Conservation (phyloP, 2,329 filamentous ascomycete species). For the Claviceps cyperi region DNA sequence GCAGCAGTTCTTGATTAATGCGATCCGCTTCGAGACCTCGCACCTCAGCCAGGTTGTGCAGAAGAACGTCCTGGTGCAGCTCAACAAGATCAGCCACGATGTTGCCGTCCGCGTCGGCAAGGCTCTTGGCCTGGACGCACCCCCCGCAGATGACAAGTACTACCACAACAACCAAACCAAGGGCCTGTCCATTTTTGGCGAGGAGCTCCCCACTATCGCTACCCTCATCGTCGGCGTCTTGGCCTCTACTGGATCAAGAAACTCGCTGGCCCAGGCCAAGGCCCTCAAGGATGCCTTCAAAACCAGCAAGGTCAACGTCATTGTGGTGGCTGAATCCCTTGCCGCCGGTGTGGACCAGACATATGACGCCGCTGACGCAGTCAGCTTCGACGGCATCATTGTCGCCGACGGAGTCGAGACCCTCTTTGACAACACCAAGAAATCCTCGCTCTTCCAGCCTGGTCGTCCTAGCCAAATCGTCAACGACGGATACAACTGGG, state of each 20-base stretch:
- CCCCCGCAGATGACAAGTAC: slow-evolving; percentile 44
- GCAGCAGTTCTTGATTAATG: slow-evolving; percentile 59
- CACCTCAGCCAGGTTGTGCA: slow-evolving; percentile 46
- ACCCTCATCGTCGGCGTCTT: slow-evolving; percentile 52
- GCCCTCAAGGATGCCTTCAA: slow-evolving; percentile 34
- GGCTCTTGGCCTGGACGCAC: slow-evolving; percentile 44
- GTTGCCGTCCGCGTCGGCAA: slow-evolving; percentile 49
- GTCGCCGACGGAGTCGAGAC: slow-evolving; percentile 37
- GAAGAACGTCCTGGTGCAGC: slow-evolving; percentile 50
- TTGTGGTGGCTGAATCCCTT: slow-evolving; percentile 47
- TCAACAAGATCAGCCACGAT: slow-evolving; percentile 55
- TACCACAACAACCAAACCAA: slow-evolving; percentile 56
- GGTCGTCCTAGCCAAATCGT: slow-evolving; percentile 51
- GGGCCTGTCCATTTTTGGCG: slow-evolving; percentile 44
- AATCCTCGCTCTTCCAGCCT: slow-evolving; percentile 45
- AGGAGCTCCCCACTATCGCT: slow-evolving; percentile 43
- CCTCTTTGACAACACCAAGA: slow-evolving; percentile 30
- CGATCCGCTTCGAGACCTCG: slow-evolving; percentile 55
- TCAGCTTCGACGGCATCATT: slow-evolving; percentile 48
- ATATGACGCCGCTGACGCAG: slow-evolving; percentile 50
- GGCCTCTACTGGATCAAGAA: slow-evolving; percentile 25
- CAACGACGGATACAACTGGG: slow-evolving; percentile 48
- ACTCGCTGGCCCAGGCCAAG: slow-evolving; percentile 33
- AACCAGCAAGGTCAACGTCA: slow-evolving; percentile 37
- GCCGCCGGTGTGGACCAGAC: slow-evolving; percentile 41